Base-by-base conservation (phyloP, 2,329 filamentous ascomycete genomes). In the Phaeomoniella chlamydospora region DNA sequence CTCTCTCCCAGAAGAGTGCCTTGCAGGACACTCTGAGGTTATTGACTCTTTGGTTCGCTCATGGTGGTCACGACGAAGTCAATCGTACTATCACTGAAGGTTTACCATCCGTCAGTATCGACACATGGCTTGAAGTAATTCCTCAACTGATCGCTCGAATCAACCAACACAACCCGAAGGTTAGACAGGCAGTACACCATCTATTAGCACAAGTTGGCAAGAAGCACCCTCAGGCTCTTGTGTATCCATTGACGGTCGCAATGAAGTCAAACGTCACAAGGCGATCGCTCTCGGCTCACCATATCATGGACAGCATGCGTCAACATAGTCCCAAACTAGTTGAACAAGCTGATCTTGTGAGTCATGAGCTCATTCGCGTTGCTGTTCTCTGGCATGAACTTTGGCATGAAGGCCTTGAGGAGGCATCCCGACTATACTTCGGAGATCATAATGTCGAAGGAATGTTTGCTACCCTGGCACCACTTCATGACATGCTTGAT, bases 121-220 rank as follows among this genome's bases (percentile, higher is more conserved):
- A 99, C 57, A 96, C 88, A 1, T 99, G 90, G 92, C 74, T 99
- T 13, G 87, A 96, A 52, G 92, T 98, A 35, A 94, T 96, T 44
- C 90, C 90, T 19, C 90, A 99, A 53, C 68, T 99, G 33, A 94
- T 99, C 56, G 90, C 90, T 18, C 77, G 90, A 40, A 96, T 99
- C 63, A 98, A 93, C 52, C 90, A 96, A 55, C 85, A 87, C 12
- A 94, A 94, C 56, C 72, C 75, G 45, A 74, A 84, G 15, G 87
- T 98, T 6, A 78, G 93, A 45, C 77, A 82, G 45, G 83, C 88
- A 0, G 88, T 98, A 35, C 90, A 98, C 54, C 85, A 90, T 39
- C 66, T 99, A 3, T 70, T 99, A 22, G 80, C 82, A 2, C 88
- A 98, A 55, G 83, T 99, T 29, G 92, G 92, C 38, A 79, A 90